Conservation (phyloP, 2,329 filamentous ascomycete genomes). For the Alternaria ventricosa region DNA sequence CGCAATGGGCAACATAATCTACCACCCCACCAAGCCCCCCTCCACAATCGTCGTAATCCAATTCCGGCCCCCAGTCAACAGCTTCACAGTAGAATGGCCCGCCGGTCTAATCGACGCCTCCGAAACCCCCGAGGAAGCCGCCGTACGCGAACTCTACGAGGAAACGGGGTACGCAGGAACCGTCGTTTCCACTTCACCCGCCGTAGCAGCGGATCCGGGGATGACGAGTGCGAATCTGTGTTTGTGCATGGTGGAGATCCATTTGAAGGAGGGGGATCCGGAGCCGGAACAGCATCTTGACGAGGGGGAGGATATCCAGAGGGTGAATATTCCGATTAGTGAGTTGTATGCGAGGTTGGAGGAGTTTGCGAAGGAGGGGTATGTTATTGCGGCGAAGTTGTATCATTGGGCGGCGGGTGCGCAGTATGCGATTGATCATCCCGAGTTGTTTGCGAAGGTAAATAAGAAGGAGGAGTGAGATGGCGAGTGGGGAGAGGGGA, state of each 20-base stretch:
- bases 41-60: constrained; percentile 52
- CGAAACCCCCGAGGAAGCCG: constrained; percentile 63
- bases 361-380: constrained; percentile 31
- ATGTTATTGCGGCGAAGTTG: constrained; percentile 36
- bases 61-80: constrained; percentile 65
- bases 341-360: constrained; percentile 32
- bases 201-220: constrained; percentile 34
- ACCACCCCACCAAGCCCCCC: constrained; percentile 34
- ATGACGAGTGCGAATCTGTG: constrained; percentile 37
- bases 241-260: constrained; percentile 35
- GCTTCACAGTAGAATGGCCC: constrained; percentile 65
- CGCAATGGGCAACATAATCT: constrained; percentile 72
- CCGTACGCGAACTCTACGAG: constrained; percentile 66
- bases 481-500: background rate
- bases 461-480: constrained; percentile 1
- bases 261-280: constrained; percentile 23
- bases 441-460: constrained; percentile 25
- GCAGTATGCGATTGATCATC: constrained; percentile 33
- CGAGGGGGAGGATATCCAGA: constrained; percentile 37
- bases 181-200: constrained; percentile 24
- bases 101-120: constrained; percentile 56
- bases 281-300: constrained; percentile 38
- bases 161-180: constrained; percentile 67
- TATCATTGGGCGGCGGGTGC: constrained; percentile 40
- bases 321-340: constrained; percentile 31